Percentiles rank a stretch among this genome's conserved stretches.
Evolutionary conservation across 2,329 filamentous ascomycete species (phyloP).

Genomic region (Fusarium newnesense): DNA sequence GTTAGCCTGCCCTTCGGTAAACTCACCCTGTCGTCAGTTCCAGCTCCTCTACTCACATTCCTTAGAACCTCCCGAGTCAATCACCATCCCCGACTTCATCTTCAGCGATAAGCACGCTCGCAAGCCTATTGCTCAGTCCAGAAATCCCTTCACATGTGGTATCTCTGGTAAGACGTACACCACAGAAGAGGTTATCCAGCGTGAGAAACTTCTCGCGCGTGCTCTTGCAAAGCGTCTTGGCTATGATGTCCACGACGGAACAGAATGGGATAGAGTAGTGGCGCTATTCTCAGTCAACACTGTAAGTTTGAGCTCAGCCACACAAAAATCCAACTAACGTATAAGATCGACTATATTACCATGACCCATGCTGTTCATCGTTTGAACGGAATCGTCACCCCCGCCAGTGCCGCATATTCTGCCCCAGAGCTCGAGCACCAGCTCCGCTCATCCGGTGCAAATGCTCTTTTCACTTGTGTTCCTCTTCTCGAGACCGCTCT

Average conservation of each 20-base stretch:
- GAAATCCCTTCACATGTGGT: slow-evolving; percentile 80
- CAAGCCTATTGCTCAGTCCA: slow-evolving; percentile 68
- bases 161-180: slow-evolving; percentile 75
- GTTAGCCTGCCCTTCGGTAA: slow-evolving; percentile 65
- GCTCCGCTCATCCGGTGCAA: slow-evolving; percentile 74
- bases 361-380: slow-evolving; percentile 79
- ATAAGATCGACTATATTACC: slow-evolving; percentile 78
- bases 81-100: slow-evolving; percentile 82
- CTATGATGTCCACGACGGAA: slow-evolving; percentile 75
- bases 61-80: slow-evolving; percentile 73
- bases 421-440: slow-evolving; percentile 77
- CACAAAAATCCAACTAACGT: neutral
- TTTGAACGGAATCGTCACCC: slow-evolving; percentile 77
- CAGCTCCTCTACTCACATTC: neutral
- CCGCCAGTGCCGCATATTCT: slow-evolving; percentile 80
- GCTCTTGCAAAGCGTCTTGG: slow-evolving; percentile 76
- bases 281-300: slow-evolving; percentile 84
- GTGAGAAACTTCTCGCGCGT: slow-evolving; percentile 74
- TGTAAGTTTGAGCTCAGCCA: slow-evolving; percentile 55
- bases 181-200: slow-evolving; percentile 69
- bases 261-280: slow-evolving; percentile 84
- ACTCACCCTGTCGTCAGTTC: slow-evolving; percentile 30
- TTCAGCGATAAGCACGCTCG: slow-evolving; percentile 77
- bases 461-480: slow-evolving; percentile 76
- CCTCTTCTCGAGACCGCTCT: slow-evolving; percentile 73